Conservation (phyloP, 1,139 yeast genomes). For the Martiniozyma asiatica region DNA sequence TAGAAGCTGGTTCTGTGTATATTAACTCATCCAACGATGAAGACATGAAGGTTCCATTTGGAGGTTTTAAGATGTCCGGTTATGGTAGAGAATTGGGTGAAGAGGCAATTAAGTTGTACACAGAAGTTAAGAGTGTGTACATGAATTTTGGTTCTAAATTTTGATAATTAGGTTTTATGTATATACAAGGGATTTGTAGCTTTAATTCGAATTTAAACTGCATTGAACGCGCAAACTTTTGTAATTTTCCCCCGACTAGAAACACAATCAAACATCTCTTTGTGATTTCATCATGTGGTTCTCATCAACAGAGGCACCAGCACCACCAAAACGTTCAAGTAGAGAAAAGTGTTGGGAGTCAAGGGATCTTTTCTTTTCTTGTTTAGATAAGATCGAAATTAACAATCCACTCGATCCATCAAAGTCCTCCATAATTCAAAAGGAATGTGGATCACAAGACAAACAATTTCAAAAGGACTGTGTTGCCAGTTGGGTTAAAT, state of each 20-base stretch:
- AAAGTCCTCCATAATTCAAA: constrained; percentile 17
- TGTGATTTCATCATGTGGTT: constrained; percentile 19
- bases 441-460: constrained; percentile 34
- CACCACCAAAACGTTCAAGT: constrained; percentile 39
- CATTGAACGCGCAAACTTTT: no score
- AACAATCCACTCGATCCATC: constrained; percentile 35
- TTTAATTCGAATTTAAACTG: no score
- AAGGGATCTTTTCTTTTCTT: constrained; percentile 45
- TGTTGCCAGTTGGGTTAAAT: constrained; percentile 56
- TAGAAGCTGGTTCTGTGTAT: constrained; percentile 81
- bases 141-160: constrained; percentile 32
- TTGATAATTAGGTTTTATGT: not conserved
- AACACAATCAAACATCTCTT: no score
- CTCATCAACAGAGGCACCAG: constrained; percentile 20
- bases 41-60: constrained; percentile 69
- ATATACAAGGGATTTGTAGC: no score
- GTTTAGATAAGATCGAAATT: constrained; percentile 43
- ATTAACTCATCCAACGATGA: constrained; percentile 76
- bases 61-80: constrained; percentile 75
- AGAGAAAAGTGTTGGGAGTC: constrained; percentile 59
- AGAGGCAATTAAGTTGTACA: constrained; percentile 64
- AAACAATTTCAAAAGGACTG: constrained; percentile 41
- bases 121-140: constrained; percentile 59
- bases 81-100: constrained; percentile 83
- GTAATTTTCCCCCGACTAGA: no score